Base-by-base conservation (phyloP, 306 rosid species). In the Castanospermum australe region DNA sequence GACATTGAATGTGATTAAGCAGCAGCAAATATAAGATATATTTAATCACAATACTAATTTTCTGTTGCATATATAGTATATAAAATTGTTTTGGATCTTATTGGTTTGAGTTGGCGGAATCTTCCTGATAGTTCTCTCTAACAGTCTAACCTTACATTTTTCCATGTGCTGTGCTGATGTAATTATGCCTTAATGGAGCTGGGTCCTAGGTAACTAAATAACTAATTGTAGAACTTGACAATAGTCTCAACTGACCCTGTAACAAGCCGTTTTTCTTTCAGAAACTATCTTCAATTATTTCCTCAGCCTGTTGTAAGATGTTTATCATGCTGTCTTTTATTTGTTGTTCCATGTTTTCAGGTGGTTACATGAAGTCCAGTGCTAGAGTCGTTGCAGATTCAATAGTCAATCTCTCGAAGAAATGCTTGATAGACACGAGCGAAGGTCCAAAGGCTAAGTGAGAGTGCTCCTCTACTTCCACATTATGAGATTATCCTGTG, bases 281-380 rank as follows among this genome's bases (percentile, higher is more conserved):
- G 35, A 38, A 51, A 67, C 52, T 21, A 45, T 6, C 45, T 69
- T 67, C 12, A 13, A 38, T 66, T 22, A 51, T 66, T 33, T 67
- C 52, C 47, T 51, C 32, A 67, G 12, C 60, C n/a, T 51, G 61
- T 71, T 60, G 25, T 64, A 42, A 32, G 68, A 51, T 82, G 62
- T 51, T 59, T 25, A 81, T 54, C 54, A 12, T 33, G 39, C 52
- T 60, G 28, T 44, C 38, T 65, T 65, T 41, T 36, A 59, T 50
- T 32, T 72, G 20, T 17, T 8, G 20, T 70, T 68, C 17, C 68
- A 63, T 57, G 76, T 82, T 81, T 81, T 79, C 93, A 95, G 99
- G 99, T 60, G 99, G 99, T 70, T 95, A 92, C 89, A 92, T 91
- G 98, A 95, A 89, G 84, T 88, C 97, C 59, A 91, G 94, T 75